Evolutionary conservation across 2,329 filamentous ascomycete species (phyloP).

Genomic region (Phaeoacremonium minimum): DNA sequence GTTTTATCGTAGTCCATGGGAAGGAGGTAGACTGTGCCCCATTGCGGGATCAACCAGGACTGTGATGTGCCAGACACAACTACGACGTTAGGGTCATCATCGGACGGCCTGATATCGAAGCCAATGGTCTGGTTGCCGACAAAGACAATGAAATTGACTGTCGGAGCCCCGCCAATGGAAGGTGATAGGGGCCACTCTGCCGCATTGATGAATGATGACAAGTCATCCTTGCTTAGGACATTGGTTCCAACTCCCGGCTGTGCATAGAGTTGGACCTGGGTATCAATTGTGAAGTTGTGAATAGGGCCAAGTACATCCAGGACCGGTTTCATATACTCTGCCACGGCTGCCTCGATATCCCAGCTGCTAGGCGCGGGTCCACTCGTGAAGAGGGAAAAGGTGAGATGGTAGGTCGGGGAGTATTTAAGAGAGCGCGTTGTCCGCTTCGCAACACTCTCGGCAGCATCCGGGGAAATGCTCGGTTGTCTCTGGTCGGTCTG

Average conservation of each 20-base stretch:
- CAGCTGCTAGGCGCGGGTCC: conserved; percentile 76
- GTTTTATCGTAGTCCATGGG: conserved; percentile 33
- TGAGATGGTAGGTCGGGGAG: conserved; percentile 89
- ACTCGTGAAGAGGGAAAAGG: conserved; percentile 90
- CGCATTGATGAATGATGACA: conserved; percentile 94
- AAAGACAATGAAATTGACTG: conserved; percentile 93
- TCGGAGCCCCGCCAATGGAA: conserved; percentile 88
- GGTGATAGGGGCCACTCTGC: conserved; percentile 96
- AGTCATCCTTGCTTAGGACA: conserved; percentile 74
- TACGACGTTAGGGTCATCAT: conserved; percentile 16
- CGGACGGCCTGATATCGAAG: conserved; percentile 13
- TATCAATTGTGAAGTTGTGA: conserved; percentile 94
- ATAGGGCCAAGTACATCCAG: conserved; percentile 75
- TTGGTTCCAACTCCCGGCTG: conserved; percentile 57
- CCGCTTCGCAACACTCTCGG: conserved; percentile 60
- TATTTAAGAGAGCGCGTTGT: conserved; percentile 86
- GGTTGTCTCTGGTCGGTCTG: conserved; percentile 26
- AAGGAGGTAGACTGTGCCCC: conserved; percentile 71
- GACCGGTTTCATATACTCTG: conserved; percentile 77
- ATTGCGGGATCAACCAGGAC: conserved; percentile 91
- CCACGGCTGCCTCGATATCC: conserved; percentile 81
- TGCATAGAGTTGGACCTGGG: conserved; percentile 95
- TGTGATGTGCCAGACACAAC: conserved; percentile 45
- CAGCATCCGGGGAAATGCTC: conserved; percentile 43
- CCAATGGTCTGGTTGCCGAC: conserved; percentile 73